Evolutionary conservation across 2,329 filamentous ascomycete genomes (phyloP).

Genomic region (Alternaria angustiovoidea): DNA sequence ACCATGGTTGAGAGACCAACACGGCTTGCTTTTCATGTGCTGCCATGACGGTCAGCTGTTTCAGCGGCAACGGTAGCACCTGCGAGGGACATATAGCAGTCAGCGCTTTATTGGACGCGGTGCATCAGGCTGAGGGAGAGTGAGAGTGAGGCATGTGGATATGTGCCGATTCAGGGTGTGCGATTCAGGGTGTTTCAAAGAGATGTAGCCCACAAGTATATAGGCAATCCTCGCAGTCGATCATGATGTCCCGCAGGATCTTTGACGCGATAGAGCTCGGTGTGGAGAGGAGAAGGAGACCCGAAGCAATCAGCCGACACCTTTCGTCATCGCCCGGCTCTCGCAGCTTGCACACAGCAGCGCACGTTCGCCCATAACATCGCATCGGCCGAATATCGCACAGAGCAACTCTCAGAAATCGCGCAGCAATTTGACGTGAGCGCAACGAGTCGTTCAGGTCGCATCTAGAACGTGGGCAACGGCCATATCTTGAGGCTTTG

Average conservation of each 20-base stretch:
- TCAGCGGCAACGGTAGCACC: conserved; percentile 4
- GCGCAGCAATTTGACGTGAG: conserved; percentile 17
- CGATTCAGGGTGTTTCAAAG: neutral
- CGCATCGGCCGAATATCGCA: conserved; percentile 24
- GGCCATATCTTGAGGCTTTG: conserved; percentile 12
- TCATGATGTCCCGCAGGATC: conserved; percentile 1
- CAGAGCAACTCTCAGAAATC: conserved; percentile 18
- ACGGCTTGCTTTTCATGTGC: neutral
- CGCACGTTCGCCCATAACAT: conserved; percentile 16
- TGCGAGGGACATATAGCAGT: conserved; percentile 7
- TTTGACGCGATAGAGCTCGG: neutral
- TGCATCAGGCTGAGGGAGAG: conserved; percentile 16
- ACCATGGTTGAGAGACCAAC: neutral
- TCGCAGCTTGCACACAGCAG: conserved; percentile 6
- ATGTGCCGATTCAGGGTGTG: neutral
- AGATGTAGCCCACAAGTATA: neutral
- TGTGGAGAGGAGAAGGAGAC: conserved; percentile 21
- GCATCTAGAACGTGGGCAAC: conserved; percentile 7
- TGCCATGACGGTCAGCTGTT: conserved; percentile 5
- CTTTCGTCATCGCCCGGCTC: conserved; percentile 27
- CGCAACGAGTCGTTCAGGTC: conserved; percentile 13
- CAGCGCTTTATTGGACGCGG: conserved; percentile 21
- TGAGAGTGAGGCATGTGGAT: conserved; percentile 5
- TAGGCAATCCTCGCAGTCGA: neutral
- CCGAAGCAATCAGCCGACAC: conserved; percentile 25